Conservation (phyloP, 192 early-diverging fungal genomes). For the Glomus cerebriforme region DNA sequence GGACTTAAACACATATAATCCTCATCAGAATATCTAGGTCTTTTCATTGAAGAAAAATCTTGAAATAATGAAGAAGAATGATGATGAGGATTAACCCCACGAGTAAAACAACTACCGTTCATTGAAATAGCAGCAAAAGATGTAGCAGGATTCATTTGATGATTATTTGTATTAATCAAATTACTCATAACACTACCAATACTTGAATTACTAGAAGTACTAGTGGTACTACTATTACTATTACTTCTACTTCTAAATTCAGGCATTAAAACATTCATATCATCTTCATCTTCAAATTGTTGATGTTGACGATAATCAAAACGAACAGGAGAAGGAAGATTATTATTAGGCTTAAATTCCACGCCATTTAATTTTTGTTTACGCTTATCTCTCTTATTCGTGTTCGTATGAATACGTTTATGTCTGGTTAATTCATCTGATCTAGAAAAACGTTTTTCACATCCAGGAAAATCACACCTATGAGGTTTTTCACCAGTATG, state of each 20-base stretch:
- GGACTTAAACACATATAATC: constrained; percentile 6
- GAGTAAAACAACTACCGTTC: background rate
- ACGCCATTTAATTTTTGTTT: constrained; percentile 5
- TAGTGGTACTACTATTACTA: background rate
- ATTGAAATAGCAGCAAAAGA: background rate
- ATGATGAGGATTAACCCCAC: background rate
- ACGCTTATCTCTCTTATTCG: constrained; percentile 48
- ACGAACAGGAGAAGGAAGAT: background rate
- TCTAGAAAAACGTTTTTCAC: constrained; percentile 78
- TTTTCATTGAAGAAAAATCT: background rate
- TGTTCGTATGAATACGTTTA: constrained; percentile 58
- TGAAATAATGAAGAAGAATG: background rate
- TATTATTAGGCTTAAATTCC: constrained; percentile 18
- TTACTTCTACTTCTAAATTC: constrained; percentile 1
- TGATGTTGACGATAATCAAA: background rate
- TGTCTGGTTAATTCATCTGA: constrained; percentile 82
- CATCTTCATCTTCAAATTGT: background rate
- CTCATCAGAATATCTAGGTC: background rate
- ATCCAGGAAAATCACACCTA: constrained; percentile 72
- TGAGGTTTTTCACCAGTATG: constrained; percentile 89
- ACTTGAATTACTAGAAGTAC: background rate
- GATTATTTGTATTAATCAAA: background rate
- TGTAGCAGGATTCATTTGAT: background rate
- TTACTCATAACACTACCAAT: background rate
- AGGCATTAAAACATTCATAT: background rate